Conservation (phyloP, 139 green algal genomes). For the Eudorina sp. region DNA sequence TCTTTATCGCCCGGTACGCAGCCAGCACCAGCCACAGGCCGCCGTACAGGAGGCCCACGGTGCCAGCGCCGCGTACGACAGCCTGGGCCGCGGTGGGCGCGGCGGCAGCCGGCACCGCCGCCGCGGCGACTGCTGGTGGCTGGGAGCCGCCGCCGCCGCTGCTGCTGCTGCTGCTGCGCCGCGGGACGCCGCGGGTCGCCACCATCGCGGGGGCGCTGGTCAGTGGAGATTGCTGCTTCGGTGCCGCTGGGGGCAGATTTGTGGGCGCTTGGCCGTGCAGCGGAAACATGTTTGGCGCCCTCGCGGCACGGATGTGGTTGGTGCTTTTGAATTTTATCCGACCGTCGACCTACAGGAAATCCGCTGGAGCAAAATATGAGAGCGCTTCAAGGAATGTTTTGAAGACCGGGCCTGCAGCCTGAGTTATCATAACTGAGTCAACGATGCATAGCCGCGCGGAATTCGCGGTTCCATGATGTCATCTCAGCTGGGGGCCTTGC, state of each 20-base stretch:
- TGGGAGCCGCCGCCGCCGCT: neutral
- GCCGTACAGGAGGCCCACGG: conserved; percentile 5
- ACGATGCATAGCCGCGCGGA: too few relatives aligned
- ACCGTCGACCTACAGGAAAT: too few relatives aligned
- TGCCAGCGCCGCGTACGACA: neutral
- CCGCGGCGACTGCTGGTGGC: neutral
- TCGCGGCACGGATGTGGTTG: too few relatives aligned
- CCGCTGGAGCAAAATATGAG: too few relatives aligned
- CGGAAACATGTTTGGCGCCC: neutral
- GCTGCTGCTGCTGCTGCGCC: neutral
- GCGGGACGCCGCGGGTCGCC: too few relatives aligned
- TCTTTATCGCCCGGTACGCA: conserved; percentile 7
- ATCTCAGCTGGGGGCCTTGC: too few relatives aligned
- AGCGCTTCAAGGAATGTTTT: too few relatives aligned
- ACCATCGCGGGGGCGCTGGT: neutral
- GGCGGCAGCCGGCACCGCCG: neutral
- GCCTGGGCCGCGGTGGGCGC: neutral
- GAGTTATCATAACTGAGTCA: too few relatives aligned
- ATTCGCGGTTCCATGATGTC: too few relatives aligned
- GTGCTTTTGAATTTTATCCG: too few relatives aligned
- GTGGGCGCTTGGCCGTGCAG: neutral
- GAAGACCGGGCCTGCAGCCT: too few relatives aligned
- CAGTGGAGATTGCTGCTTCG: neutral
- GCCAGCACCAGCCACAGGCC: conserved; percentile 20
- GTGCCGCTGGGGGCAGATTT: neutral